phyloP scores from a whole-genome alignment of 352 stramenopile species.

The Globisporangium radiosum region DNA sequence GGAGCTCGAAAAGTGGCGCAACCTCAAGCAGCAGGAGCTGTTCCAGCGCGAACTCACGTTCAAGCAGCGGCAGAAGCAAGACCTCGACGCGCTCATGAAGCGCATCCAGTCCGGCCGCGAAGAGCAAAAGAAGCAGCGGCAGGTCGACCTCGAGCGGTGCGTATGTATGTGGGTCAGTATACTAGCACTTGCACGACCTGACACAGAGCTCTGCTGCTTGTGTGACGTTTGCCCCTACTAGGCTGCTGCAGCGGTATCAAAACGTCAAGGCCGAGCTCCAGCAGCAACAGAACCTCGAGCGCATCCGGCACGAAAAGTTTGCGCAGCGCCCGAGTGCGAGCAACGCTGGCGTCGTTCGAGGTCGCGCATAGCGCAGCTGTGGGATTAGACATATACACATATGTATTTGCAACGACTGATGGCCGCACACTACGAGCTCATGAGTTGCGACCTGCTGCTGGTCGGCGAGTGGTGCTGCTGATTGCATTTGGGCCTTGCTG shows the following conservation, averaged over 20 bases:
- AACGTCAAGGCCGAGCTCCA: constrained; percentile 95
- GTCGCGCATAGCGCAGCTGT: constrained; percentile 5
- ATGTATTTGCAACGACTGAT: too few species aligned
- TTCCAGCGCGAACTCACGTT: constrained; percentile 93
- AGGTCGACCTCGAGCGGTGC: constrained; percentile 89
- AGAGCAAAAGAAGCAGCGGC: constrained; percentile 94
- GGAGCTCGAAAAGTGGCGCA: constrained; percentile 94
- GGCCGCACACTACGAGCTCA: too few species aligned
- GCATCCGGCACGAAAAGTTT: constrained; percentile 83
- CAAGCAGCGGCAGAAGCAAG: constrained; percentile 90
- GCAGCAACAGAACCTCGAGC: constrained; percentile 91
- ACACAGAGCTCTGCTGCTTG: constrained; percentile 2
- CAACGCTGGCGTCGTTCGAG: constrained; percentile 7
- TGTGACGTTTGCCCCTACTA: constrained; percentile 10
- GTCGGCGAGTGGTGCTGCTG: too few species aligned
- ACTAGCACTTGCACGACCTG: not conserved
- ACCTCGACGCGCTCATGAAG: constrained; percentile 92
- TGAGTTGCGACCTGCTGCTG: not conserved
- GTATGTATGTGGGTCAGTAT: not conserved
- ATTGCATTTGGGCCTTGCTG: too few species aligned
- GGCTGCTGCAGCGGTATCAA: constrained; percentile 90
- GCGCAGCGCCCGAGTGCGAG: constrained; percentile 29
- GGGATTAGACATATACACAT: too few species aligned
- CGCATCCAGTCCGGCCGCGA: constrained; percentile 91
- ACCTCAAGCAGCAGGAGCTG: constrained; percentile 93